phyloP scores from a whole-genome alignment of 495 filamentous ascomycete genomes.

The Penicillium herquei region DNA sequence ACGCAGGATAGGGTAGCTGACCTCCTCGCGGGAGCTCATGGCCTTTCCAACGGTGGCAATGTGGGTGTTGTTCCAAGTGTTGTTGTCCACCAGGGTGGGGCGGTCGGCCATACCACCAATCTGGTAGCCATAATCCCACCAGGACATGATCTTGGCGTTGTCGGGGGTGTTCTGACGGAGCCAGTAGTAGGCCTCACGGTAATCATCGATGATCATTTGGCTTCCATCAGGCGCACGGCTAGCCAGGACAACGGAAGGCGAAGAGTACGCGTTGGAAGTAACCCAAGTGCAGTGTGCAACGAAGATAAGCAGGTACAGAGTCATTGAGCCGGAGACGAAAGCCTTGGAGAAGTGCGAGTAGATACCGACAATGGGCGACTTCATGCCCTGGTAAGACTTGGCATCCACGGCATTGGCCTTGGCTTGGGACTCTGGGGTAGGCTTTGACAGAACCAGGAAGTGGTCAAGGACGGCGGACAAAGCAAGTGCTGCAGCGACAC shows the following conservation, averaged over 20 bases:
- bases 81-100: conserved; percentile 97
- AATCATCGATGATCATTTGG: conserved; percentile 99
- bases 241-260: conserved; percentile 94
- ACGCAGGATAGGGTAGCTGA: conserved; percentile 96
- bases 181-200: conserved; percentile 99
- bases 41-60: conserved; percentile 99
- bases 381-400: conserved; percentile 66
- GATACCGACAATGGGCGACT: conserved; percentile 75
- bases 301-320: conserved; percentile 83
- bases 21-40: conserved; percentile 96
- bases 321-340: conserved; percentile 66
- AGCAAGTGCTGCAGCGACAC: conserved; percentile 88
- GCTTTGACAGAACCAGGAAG: conserved; percentile 64
- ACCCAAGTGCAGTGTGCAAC: conserved; percentile 99
- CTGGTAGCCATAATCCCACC: conserved; percentile 99
- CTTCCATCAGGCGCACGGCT: conserved; percentile 90
- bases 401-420: conserved; percentile 45
- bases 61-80: conserved; percentile 99
- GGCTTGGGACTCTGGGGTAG: conserved; percentile 45
- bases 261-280: conserved; percentile 97
- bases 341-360: conserved; percentile 78
- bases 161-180: conserved; percentile 93
- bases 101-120: conserved; percentile 99
- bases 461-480: conserved; percentile 86
- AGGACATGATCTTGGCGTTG: conserved; percentile 98